A percentile compares a stretch with the other conserved stretches of the same genome.
Evolutionary conservation across 352 stramenopile species (phyloP).

Genomic region (Thalassiosira allenii): DNA sequence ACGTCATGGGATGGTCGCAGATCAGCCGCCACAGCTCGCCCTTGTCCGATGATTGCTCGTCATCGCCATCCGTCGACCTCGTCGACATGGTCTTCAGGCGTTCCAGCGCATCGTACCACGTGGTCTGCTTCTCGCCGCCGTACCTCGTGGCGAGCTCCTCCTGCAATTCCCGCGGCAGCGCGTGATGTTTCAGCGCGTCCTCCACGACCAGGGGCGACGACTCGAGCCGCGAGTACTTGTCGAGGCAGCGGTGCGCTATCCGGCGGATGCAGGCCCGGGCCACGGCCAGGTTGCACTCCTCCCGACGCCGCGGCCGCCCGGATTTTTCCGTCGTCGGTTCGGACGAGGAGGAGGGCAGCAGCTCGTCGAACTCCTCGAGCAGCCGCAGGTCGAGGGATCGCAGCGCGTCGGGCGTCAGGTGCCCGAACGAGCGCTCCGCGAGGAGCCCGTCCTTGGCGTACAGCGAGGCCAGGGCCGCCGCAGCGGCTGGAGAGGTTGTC

Average conservation of each 20-base stretch:
- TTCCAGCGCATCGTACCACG: conserved; percentile 60
- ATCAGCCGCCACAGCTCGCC: conserved; percentile 53
- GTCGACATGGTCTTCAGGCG: conserved; percentile 23
- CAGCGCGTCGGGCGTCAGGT: conserved; percentile 22
- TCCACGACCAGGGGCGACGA: conserved; percentile 37
- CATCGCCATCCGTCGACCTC: background rate
- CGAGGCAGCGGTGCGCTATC: conserved; percentile 38
- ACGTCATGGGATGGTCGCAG: conserved; percentile 64
- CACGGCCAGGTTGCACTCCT: conserved; percentile 37
- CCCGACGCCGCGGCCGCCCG: background rate
- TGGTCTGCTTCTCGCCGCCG: conserved; percentile 6
- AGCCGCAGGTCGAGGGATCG: conserved; percentile 18
- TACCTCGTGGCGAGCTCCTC: conserved; percentile 50
- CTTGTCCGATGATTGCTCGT: conserved; percentile 4
- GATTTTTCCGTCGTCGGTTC: background rate
- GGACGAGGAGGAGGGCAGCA: too few species aligned
- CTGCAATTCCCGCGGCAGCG: conserved; percentile 39
- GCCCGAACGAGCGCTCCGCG: conserved; percentile 19
- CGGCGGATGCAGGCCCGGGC: conserved; percentile 51
- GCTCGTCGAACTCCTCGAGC: conserved; percentile 14
- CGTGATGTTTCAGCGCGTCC: conserved; percentile 54
- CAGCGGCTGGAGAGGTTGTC: conserved; percentile 21
- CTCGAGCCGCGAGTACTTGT: conserved; percentile 42
- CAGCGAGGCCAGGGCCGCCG: conserved; percentile 31
- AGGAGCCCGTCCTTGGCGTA: conserved; percentile 39